A percentile compares a stretch with the other conserved stretches of the same genome.
Evolutionary conservation across 179 eudicot species (phyloP).

Genomic region (Silene noctiflora): DNA sequence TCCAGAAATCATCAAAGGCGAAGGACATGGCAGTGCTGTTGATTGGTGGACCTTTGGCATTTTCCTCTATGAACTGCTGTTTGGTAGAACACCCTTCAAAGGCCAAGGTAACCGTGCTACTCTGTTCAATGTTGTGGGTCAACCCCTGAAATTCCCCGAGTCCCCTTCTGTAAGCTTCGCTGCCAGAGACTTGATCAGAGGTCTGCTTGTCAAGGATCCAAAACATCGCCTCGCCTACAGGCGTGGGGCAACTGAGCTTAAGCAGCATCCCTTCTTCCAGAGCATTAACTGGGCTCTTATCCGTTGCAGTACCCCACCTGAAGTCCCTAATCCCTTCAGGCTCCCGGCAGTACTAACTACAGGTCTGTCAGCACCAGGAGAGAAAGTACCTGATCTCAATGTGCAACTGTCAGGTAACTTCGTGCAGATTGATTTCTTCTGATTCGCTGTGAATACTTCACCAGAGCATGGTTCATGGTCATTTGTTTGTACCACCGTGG

Average conservation of each 20-base stretch:
- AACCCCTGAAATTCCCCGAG: constrained; percentile 49
- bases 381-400: constrained; percentile 30
- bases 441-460: constrained; percentile 22
- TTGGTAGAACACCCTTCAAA: constrained; percentile 48
- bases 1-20: constrained; percentile 49
- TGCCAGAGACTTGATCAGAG: constrained; percentile 50
- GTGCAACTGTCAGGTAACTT: constrained; percentile 44
- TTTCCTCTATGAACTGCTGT: constrained; percentile 45
- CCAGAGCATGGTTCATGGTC: neutral
- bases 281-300: constrained; percentile 43
- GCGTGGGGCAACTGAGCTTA: constrained; percentile 52
- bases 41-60: constrained; percentile 64
- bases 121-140: constrained; percentile 44
- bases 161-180: constrained; percentile 49
- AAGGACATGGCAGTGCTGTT: constrained; percentile 57
- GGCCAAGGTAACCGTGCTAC: constrained; percentile 48
- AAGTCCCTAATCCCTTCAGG: constrained; percentile 33
- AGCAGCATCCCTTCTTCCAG: constrained; percentile 37
- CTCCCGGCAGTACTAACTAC: constrained; percentile 12
- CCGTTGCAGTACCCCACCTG: constrained; percentile 48
- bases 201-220: constrained; percentile 50
- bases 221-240: constrained; percentile 50
- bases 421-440: constrained; percentile 54
- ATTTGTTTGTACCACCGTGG: no score
- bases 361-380: constrained; percentile 13